Conservation (phyloP, 108 stramenopile genomes). For the Nitzschia palea region DNA sequence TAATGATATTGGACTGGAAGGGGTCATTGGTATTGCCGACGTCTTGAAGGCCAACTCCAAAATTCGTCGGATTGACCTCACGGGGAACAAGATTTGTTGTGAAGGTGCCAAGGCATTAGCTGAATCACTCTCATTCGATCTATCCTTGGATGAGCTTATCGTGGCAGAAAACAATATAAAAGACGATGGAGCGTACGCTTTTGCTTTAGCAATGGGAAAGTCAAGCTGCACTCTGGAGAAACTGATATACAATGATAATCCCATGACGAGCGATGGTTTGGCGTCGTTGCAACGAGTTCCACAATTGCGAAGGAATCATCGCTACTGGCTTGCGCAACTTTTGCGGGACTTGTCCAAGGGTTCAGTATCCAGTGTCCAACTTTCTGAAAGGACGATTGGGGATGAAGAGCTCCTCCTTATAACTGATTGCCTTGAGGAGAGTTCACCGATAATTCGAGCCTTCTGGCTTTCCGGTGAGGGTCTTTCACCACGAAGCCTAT, state of each 20-base stretch:
- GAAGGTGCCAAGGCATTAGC: slow-evolving; percentile 37
- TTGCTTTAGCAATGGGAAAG: slow-evolving; percentile 23
- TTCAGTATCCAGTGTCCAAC: slow-evolving; percentile 13
- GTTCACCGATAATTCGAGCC: slow-evolving; percentile 9
- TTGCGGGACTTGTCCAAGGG: slow-evolving; percentile 21
- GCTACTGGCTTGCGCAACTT: slow-evolving; percentile 37
- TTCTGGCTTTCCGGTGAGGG: slow-evolving; percentile 7
- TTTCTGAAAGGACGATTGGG: slow-evolving; percentile 19
- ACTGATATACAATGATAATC: slow-evolving; percentile 41
- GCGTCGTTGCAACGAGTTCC: slow-evolving; percentile 17
- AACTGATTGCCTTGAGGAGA: background rate
- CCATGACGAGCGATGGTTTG: slow-evolving; percentile 31
- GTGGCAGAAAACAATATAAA: slow-evolving; percentile 35
- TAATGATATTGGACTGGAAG: slow-evolving; percentile 47
- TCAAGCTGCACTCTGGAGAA: slow-evolving; percentile 19
- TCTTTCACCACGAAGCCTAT: slow-evolving; percentile 22
- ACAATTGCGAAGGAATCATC: slow-evolving; percentile 25
- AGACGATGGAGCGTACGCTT: slow-evolving; percentile 25
- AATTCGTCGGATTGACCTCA: slow-evolving; percentile 44
- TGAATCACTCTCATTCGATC: slow-evolving; percentile 26
- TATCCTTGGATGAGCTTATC: slow-evolving; percentile 27
- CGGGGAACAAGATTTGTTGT: slow-evolving; percentile 40
- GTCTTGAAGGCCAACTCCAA: slow-evolving; percentile 14
- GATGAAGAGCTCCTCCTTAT: slow-evolving; percentile 42
- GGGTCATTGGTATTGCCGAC: slow-evolving; percentile 40